Evolutionary conservation across 257 asterid genomes (phyloP), one percentile per base, ranked within the genome.

Genomic region (Solanum virginianum): DNA sequence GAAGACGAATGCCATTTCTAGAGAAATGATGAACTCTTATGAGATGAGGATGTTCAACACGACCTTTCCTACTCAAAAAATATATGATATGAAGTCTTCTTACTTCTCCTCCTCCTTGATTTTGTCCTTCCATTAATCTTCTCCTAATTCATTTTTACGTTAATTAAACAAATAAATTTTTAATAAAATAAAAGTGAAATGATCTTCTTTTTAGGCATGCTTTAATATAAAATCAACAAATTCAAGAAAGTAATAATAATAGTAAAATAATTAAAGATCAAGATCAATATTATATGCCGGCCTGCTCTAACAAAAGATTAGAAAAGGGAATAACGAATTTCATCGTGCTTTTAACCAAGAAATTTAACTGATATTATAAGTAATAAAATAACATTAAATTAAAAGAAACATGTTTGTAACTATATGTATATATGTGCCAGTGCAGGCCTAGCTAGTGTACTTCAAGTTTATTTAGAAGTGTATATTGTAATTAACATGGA

Each of bases 11-110:
- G 15, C 98, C 99, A 70, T 92, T 92, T 88, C 94, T 88, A 4
- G 97, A 94, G 84, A 85, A 91, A 32, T 91, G 98, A 87, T 89
- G 99, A 22, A 95, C 93, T 1, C 97, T 94, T 79, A 96, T 72
- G 87, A 96, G 99, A 86, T 96, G 99, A 51, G 99, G 99, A 29
- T 93, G 97, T 66, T 96, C 98, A 71, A 90, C 86, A 9, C 89
- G 88, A 2, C 98, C 98, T 74, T 91, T 93, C 86, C 98, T 92
- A 85, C 99, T 93, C 0, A 96, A 92, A 85, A 93, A 94, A 82
- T 96, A 96, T 47, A 96, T 93, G 16, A 96, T 89, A 26, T 95
- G 96, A 86, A 96, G 91, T 41, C 94, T 89, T 81, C 99, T 91
- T 20, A 93, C 94, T 90, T 96, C 95, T 29, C 91, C 90, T 62